A percentile compares a stretch with the other conserved stretches of the same genome.
Evolutionary conservation across 179 eudicot genomes (phyloP).

Genomic region (Actinidia arguta): DNA sequence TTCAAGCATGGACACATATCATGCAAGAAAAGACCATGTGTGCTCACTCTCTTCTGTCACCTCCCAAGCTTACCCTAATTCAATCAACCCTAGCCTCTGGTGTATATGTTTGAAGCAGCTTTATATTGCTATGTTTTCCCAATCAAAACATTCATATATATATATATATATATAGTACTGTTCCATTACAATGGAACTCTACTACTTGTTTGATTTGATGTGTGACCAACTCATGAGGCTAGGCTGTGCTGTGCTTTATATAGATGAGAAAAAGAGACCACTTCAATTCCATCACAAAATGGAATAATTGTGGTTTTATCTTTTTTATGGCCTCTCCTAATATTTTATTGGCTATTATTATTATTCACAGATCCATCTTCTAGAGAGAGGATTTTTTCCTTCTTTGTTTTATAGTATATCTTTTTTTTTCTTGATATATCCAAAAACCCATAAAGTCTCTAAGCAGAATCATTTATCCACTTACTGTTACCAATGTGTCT

Average conservation of each 20-base stretch:
- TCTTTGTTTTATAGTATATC: no score
- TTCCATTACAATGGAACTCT: conserved; percentile 36
- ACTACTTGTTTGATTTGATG: conserved; percentile 29
- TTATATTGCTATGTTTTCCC: neutral
- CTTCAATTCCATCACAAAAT: neutral
- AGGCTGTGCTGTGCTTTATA: conserved; percentile 39
- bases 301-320: conserved; percentile 18
- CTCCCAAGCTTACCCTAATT: conserved; percentile 42
- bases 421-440: neutral
- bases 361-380: neutral
- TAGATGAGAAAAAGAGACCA: conserved; percentile 15
- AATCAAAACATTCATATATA: neutral
- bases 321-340: neutral
- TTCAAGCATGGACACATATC: conserved; percentile 46
- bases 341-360: neutral
- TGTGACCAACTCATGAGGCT: conserved; percentile 3
- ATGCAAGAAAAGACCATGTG: conserved; percentile 40
- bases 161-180: conserved; percentile 5
- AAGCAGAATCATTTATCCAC: neutral
- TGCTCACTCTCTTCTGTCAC: conserved; percentile 50
- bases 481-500: conserved; percentile 4
- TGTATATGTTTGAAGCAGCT: neutral
- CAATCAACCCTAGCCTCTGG: neutral
- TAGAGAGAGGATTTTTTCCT: no score
- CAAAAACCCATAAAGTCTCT: neutral